Percentiles rank a stretch among this genome's conserved stretches.
These are phyloP conservation scores for Bruguiera gymnorhiza DNA, from an alignment of 345 rosid genomes.

Conservation along the genomic window DNA sequence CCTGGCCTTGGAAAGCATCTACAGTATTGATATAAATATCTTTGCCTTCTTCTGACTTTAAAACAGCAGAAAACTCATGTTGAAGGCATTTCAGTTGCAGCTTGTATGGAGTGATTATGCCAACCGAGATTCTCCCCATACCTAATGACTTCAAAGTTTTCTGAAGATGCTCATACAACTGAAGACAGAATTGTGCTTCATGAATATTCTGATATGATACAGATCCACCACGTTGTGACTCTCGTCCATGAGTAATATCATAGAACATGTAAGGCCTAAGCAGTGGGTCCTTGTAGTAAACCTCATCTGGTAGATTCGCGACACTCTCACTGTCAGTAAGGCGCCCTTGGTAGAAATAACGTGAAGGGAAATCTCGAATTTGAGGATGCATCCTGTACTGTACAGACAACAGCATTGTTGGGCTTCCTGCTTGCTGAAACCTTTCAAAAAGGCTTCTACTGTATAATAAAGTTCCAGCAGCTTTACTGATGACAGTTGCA, in stretches of 20 bases:
- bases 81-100: conserved; percentile 95
- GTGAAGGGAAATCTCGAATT: conserved; percentile 95
- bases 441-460: conserved; percentile 98
- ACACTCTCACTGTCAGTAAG: conserved; percentile 93
- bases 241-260: conserved; percentile 90
- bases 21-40: conserved; percentile 95
- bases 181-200: conserved; percentile 93
- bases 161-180: conserved; percentile 86
- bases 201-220: conserved; percentile 89
- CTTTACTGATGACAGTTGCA: conserved; percentile 97
- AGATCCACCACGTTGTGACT: conserved; percentile 95
- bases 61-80: conserved; percentile 70
- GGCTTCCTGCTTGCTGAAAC: conserved; percentile 97
- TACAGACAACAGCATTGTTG: conserved; percentile 89
- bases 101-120: conserved; percentile 96
- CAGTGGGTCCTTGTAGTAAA: conserved; percentile 77
- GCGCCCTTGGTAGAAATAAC: conserved; percentile 95
- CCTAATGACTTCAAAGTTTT: conserved; percentile 66
- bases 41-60: conserved; percentile 85
- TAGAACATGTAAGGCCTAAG: conserved; percentile 85
- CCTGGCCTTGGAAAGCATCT: conserved; percentile 99
- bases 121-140: conserved; percentile 69
- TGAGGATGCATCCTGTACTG: conserved; percentile 99
- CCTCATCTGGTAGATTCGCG: conserved; percentile 68
- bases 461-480: conserved; percentile 91